These are phyloP conservation scores for Thielaviopsis musarum DNA, from an alignment of 2,329 filamentous ascomycete species.

Conservation along the genomic window DNA sequence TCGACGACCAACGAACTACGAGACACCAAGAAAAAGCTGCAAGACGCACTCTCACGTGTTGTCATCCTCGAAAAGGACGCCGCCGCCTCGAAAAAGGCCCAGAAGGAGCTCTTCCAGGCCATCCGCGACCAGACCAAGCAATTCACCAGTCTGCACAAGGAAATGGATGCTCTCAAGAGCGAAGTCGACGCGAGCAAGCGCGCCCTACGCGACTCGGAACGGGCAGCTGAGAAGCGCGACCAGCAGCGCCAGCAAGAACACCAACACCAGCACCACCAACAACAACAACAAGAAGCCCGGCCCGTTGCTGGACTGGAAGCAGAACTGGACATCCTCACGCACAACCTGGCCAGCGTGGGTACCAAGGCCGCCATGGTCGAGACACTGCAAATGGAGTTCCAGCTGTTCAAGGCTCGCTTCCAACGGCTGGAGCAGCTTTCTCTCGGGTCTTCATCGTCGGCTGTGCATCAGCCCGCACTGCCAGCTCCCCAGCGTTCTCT, in stretches of 20 bases:
- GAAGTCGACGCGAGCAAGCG: conserved; percentile 19
- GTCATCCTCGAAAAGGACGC: conserved; percentile 14
- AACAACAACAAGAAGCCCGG: conserved; percentile 3
- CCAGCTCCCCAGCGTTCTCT: background rate
- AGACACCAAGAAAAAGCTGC: background rate
- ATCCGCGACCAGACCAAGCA: conserved; percentile 14
- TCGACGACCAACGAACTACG: background rate
- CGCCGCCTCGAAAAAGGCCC: conserved; percentile 15
- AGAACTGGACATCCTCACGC: conserved; percentile 25
- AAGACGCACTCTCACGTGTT: background rate
- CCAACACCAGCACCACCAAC: conserved; percentile 12
- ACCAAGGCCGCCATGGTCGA: conserved; percentile 24
- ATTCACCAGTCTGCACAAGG: conserved; percentile 7
- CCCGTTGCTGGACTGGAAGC: conserved; percentile 5
- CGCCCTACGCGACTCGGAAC: conserved; percentile 17
- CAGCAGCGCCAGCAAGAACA: conserved; percentile 5
- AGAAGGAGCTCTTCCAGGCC: conserved; percentile 15
- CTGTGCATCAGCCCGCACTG: background rate
- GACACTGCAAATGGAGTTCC: conserved; percentile 25
- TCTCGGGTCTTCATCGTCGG: background rate
- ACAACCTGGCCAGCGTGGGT: conserved; percentile 23
- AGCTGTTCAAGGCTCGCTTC: conserved; percentile 23
- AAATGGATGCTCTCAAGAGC: conserved; percentile 14
- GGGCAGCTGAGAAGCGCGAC: conserved; percentile 16
- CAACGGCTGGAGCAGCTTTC: conserved; percentile 19